Percentiles rank a stretch among this genome's conserved stretches.
Conservation (phyloP, 805 yeast genomes). For the Candida maesae region DNA sequence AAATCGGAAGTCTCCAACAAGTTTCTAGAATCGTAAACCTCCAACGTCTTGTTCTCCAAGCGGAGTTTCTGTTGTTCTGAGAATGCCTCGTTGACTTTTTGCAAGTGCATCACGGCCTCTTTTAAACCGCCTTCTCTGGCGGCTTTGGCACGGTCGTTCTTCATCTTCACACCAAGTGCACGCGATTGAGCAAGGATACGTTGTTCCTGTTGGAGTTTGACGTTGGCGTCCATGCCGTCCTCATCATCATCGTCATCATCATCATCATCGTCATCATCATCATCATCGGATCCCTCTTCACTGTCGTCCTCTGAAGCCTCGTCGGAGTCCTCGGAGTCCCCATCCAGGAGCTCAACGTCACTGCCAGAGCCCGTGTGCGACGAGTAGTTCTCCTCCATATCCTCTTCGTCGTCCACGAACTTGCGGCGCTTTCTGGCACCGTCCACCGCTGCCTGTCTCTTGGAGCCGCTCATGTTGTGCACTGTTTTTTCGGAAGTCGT, state of each 20-base stretch:
- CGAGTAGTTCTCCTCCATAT: slow-evolving; percentile 3
- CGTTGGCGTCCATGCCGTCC: not conserved
- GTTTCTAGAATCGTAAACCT: slow-evolving; percentile 65
- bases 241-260: slow-evolving; percentile 1
- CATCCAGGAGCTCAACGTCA: slow-evolving; percentile 10
- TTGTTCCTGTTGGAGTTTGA: slow-evolving; percentile 22
- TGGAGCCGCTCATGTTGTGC: not conserved
- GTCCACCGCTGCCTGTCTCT: not conserved
- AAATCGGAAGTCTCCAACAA: slow-evolving; percentile 56
- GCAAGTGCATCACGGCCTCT: slow-evolving; percentile 42
- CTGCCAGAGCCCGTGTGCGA: slow-evolving; percentile 1
- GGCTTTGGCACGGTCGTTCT: slow-evolving; percentile 43
- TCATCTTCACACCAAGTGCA: slow-evolving; percentile 26
- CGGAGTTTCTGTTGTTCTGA: slow-evolving; percentile 36
- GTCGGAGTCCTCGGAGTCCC: slow-evolving; percentile 6
- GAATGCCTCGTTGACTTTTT: slow-evolving; percentile 45
- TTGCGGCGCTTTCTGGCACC: slow-evolving; percentile 4
- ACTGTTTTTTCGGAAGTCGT: not conserved
- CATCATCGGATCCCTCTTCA: slow-evolving; percentile 11
- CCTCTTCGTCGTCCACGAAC: slow-evolving; percentile 4
- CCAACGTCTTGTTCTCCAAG: slow-evolving; percentile 34
- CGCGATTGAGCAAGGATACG: slow-evolving; percentile 32
- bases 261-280: slow-evolving; percentile 9
- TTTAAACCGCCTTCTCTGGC: slow-evolving; percentile 56
- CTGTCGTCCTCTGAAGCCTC: slow-evolving; percentile 14